Percentiles rank a stretch among this genome's conserved stretches.
Conservation (phyloP, 441 rosid genomes). For the Macaranga tanarius region DNA sequence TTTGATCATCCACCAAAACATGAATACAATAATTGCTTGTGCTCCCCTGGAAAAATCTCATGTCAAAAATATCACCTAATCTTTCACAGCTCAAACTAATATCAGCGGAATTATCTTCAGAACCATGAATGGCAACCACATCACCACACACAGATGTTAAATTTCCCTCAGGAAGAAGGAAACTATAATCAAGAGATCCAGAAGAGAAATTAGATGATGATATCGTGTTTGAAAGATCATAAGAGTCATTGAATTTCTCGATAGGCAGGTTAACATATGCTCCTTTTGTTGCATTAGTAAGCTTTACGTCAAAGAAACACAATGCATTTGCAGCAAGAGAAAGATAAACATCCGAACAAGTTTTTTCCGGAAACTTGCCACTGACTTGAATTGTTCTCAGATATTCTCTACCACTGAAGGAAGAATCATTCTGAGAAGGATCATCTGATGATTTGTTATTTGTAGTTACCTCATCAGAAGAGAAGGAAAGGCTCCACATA, state of each 20-base stretch:
- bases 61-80: constrained; percentile 26
- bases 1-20: constrained; percentile 51
- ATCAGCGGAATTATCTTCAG: constrained; percentile 32
- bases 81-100: constrained; percentile 28
- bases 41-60: constrained; percentile 31
- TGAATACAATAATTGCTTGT: constrained; percentile 43
- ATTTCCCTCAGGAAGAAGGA: constrained; percentile 62
- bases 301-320: constrained; percentile 37
- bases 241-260: constrained; percentile 16
- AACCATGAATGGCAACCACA: constrained; percentile 51
- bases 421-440: constrained; percentile 24
- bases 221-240: constrained; percentile 20
- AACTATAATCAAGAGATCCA: constrained; percentile 31
- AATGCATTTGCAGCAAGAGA: constrained; percentile 43
- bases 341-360: constrained; percentile 52
- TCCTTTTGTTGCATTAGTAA: constrained; percentile 41
- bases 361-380: constrained; percentile 25
- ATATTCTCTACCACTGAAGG: constrained; percentile 31
- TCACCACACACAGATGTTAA: constrained; percentile 54
- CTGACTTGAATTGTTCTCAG: constrained; percentile 27
- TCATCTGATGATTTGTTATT: constrained; percentile 28
- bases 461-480: constrained; percentile 37
- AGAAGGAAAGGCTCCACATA: constrained; percentile 59
- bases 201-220: constrained; percentile 23
- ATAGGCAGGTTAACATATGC: constrained; percentile 30